Conservation (phyloP, 2,329 filamentous ascomycete species). For the Diplodia sapinea region DNA sequence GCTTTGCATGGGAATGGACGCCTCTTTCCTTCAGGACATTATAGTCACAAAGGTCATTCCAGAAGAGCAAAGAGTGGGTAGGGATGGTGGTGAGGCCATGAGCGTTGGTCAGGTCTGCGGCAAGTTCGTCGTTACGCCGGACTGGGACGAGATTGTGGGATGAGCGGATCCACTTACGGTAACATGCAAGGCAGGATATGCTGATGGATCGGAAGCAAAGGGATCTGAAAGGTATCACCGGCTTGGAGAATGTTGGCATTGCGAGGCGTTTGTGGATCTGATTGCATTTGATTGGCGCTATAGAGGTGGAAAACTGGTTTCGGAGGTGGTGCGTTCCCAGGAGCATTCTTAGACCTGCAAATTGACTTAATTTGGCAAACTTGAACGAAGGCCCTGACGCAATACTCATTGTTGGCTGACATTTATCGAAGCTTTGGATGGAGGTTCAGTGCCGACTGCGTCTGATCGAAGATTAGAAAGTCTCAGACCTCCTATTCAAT, state of each 20-base stretch:
- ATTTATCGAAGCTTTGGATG: background rate
- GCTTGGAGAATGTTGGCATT: background rate
- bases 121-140: slow-evolving; percentile 67
- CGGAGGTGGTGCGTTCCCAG: background rate
- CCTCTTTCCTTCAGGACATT: slow-evolving; percentile 66
- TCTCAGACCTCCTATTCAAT: too few relatives aligned
- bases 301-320: background rate
- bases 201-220: background rate
- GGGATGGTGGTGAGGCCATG: slow-evolving; percentile 54
- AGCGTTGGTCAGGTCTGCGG: slow-evolving; percentile 67
- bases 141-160: slow-evolving; percentile 62
- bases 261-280: slow-evolving; percentile 6
- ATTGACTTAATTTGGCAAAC: background rate
- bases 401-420: background rate
- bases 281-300: slow-evolving; percentile 1
- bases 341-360: background rate
- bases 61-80: slow-evolving; percentile 42
- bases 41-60: slow-evolving; percentile 48
- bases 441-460: too few relatives aligned
- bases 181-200: background rate
- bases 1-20: slow-evolving; percentile 61
- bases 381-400: background rate
- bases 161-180: slow-evolving; percentile 1
- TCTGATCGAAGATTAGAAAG: too few relatives aligned
- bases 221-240: background rate